Evolutionary conservation across 768 basidiomycete genomes (phyloP).

Genomic region (Leucocoprinus sp.): DNA sequence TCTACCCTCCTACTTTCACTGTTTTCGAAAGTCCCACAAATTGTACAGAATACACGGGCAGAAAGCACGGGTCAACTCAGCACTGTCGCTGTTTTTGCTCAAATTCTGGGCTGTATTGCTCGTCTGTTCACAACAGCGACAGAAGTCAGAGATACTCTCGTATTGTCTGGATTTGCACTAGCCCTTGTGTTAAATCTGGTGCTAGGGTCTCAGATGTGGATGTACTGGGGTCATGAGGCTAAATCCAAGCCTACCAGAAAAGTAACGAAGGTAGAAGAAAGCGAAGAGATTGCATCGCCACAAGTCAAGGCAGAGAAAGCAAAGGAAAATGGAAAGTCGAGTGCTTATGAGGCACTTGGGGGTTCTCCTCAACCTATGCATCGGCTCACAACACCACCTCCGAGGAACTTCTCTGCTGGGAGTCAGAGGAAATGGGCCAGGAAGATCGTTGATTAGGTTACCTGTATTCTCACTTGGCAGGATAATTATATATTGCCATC

Average conservation of each 20-base stretch:
- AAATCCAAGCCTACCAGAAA: not conserved
- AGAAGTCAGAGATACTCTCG: slow-evolving; percentile 77
- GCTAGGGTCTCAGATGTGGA: slow-evolving; percentile 78
- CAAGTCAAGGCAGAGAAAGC: not conserved
- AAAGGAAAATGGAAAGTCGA: slow-evolving; percentile 4
- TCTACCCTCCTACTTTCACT: slow-evolving; percentile 86
- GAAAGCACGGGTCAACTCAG: slow-evolving; percentile 90
- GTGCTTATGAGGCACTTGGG: slow-evolving; percentile 5
- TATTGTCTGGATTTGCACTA: slow-evolving; percentile 77
- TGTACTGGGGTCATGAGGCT: slow-evolving; percentile 62
- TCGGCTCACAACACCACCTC: slow-evolving; percentile 8
- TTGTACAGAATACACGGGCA: slow-evolving; percentile 67
- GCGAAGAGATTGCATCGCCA: slow-evolving; percentile 6
- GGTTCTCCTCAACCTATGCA: slow-evolving; percentile 3
- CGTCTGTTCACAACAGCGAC: slow-evolving; percentile 88
- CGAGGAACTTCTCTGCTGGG: slow-evolving; percentile 5
- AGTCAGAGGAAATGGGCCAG: slow-evolving; percentile 10
- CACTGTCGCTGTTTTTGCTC: slow-evolving; percentile 83
- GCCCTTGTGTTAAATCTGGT: slow-evolving; percentile 78
- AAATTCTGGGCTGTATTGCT: slow-evolving; percentile 84
- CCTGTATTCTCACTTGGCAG: not conserved
- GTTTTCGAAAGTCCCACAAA: slow-evolving; percentile 92
- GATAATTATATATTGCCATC: not conserved
- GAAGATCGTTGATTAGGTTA: slow-evolving; percentile 10
- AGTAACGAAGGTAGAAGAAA: slow-evolving; percentile 3